Conservation (phyloP, 1,284 basidiomycete genomes). For the Melampsora americana region DNA sequence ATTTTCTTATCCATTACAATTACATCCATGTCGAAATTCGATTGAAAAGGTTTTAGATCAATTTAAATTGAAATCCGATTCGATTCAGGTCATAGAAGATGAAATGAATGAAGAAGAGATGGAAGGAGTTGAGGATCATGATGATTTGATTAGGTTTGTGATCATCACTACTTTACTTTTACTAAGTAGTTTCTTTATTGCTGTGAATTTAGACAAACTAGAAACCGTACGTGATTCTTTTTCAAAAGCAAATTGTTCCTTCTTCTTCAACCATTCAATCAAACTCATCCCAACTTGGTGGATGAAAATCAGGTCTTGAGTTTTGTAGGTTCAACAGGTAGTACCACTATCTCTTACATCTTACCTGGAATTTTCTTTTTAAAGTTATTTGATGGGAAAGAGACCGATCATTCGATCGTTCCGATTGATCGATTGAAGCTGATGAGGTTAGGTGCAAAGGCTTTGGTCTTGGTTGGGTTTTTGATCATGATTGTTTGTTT, state of each 20-base stretch:
- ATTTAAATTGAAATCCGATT: background rate
- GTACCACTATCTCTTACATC: slow-evolving; percentile 94
- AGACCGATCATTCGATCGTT: too few relatives aligned
- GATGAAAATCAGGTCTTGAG: slow-evolving; percentile 64
- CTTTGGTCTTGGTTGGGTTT: slow-evolving; percentile 71
- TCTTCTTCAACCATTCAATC: too few relatives aligned
- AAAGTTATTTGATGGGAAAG: slow-evolving; percentile 23
- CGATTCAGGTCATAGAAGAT: slow-evolving; percentile 21
- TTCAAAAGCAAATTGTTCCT: too few relatives aligned
- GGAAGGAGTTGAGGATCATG: slow-evolving; percentile 52
- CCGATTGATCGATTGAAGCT: too few relatives aligned
- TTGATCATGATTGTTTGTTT: slow-evolving; percentile 76
- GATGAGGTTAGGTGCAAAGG: slow-evolving; percentile 65
- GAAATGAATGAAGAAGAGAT: slow-evolving; percentile 49
- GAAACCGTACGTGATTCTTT: slow-evolving; percentile 67
- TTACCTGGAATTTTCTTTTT: slow-evolving; percentile 61
- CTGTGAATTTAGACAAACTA: slow-evolving; percentile 64
- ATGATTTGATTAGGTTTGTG: slow-evolving; percentile 62
- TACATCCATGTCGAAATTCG: slow-evolving; percentile 87
- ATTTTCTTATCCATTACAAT: slow-evolving; percentile 74
- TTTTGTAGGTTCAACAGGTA: slow-evolving; percentile 94
- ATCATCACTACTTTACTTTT: slow-evolving; percentile 72
- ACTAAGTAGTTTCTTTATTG: slow-evolving; percentile 64
- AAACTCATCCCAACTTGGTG: too few relatives aligned
- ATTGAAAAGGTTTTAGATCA: slow-evolving; percentile 76